phyloP scores from a whole-genome alignment of 192 early-diverging fungal species.

The Coemansia sp. region DNA sequence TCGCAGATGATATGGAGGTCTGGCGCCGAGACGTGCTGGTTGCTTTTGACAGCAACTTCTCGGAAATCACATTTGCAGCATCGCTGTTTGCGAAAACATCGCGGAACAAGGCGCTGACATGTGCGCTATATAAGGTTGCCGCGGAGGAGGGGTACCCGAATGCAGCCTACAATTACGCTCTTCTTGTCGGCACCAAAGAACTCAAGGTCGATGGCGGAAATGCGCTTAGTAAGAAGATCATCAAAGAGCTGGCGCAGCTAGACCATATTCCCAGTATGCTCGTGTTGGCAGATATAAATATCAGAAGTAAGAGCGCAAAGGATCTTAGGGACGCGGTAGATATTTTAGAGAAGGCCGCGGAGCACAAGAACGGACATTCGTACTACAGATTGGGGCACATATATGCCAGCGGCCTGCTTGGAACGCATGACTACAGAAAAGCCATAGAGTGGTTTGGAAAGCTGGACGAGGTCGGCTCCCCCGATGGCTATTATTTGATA shows the following conservation, averaged over 20 bases:
- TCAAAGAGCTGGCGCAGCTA: slow-evolving; percentile 15
- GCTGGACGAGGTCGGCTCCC: slow-evolving; percentile 11
- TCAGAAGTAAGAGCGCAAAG: slow-evolving; percentile 8
- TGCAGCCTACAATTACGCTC: slow-evolving; percentile 27
- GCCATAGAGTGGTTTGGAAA: slow-evolving; percentile 29
- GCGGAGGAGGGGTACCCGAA: slow-evolving; percentile 39
- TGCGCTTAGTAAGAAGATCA: slow-evolving; percentile 21
- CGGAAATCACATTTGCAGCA: slow-evolving; percentile 22
- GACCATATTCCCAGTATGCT: slow-evolving; percentile 21
- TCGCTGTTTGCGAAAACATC: slow-evolving; percentile 15
- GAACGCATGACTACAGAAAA: background rate
- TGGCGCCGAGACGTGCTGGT: slow-evolving; percentile 30
- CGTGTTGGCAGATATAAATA: slow-evolving; percentile 17
- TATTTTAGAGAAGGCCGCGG: slow-evolving; percentile 24
- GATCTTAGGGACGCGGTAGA: slow-evolving; percentile 7
- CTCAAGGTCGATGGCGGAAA: background rate
- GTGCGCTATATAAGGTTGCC: slow-evolving; percentile 40
- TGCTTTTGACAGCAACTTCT: slow-evolving; percentile 13
- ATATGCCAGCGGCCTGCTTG: slow-evolving; percentile 15
- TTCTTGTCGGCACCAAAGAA: slow-evolving; percentile 18
- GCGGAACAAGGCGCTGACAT: slow-evolving; percentile 23
- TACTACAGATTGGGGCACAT: slow-evolving; percentile 26
- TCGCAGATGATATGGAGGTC: slow-evolving; percentile 15
- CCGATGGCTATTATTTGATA: slow-evolving; percentile 27
- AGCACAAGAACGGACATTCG: slow-evolving; percentile 6